Percentiles rank a stretch among this genome's conserved stretches.
Conservation (phyloP, 441 rosid species). For the Bocquillonia castaneifolia region DNA sequence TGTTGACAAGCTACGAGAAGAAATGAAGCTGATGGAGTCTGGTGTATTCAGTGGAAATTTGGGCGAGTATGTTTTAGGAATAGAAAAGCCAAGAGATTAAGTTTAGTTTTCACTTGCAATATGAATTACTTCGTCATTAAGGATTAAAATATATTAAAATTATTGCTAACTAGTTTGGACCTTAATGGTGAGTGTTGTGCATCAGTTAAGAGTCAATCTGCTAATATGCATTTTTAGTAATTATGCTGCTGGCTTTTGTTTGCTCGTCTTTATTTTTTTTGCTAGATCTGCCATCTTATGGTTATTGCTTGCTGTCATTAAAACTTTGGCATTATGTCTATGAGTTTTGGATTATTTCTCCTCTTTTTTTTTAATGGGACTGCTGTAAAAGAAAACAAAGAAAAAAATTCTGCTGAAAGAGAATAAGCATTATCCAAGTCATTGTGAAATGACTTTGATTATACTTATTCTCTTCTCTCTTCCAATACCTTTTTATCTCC, state of each 20-base stretch:
- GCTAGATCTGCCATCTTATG: not conserved
- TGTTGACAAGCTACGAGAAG: constrained; percentile 71
- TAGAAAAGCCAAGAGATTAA: not conserved
- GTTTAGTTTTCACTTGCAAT: not conserved
- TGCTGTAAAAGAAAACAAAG: too few relatives aligned
- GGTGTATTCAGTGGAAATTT: constrained; percentile 57
- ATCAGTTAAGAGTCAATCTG: not conserved
- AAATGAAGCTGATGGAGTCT: constrained; percentile 74
- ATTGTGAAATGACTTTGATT: too few relatives aligned
- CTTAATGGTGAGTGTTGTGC: not conserved
- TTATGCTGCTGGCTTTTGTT: not conserved
- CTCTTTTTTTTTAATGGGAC: not conserved
- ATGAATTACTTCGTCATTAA: not conserved
- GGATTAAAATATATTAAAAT: not conserved
- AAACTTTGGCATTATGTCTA: not conserved
- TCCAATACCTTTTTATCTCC: not conserved
- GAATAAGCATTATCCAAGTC: too few relatives aligned
- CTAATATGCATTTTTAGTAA: not conserved
- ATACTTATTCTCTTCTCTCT: not conserved
- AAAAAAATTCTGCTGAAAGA: too few relatives aligned
- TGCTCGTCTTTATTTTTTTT: not conserved
- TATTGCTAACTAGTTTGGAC: not conserved
- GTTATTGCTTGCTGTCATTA: not conserved
- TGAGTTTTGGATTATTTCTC: not conserved
- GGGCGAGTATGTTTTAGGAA: constrained; percentile 64